Conservation (phyloP, 1,284 basidiomycete genomes). For the Boletus smithii region DNA sequence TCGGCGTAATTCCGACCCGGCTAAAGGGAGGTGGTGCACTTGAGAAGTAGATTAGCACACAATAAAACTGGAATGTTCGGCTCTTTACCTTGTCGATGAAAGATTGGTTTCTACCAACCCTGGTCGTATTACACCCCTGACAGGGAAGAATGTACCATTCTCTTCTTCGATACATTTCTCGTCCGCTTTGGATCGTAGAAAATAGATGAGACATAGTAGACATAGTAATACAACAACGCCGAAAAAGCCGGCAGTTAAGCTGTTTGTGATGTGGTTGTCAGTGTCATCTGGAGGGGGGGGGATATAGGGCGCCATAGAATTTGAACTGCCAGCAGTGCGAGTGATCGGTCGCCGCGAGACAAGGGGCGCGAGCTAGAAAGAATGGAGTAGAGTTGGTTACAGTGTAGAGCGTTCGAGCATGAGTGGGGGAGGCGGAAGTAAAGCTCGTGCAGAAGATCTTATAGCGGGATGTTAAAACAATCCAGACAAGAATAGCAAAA, state of each 20-base stretch:
- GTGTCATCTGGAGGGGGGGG: neutral
- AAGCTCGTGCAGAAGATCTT: constrained; percentile 7
- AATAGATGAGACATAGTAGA: constrained; percentile 35
- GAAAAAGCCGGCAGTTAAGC: constrained; percentile 22
- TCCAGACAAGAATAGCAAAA: constrained; percentile 4
- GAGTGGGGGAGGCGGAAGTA: neutral
- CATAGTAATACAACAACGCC: constrained; percentile 26
- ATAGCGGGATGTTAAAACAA: constrained; percentile 5
- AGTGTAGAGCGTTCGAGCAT: constrained; percentile 8
- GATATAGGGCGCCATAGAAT: constrained; percentile 22
- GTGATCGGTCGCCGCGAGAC: neutral
- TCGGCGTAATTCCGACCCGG: constrained; percentile 41
- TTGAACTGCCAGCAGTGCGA: neutral
- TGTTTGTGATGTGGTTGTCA: constrained; percentile 45
- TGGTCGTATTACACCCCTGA: constrained; percentile 41
- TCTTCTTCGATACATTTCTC: constrained; percentile 38
- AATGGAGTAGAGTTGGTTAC: constrained; percentile 9
- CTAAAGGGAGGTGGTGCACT: constrained; percentile 38
- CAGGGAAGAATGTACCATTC: constrained; percentile 45
- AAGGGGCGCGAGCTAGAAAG: constrained; percentile 15
- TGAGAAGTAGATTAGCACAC: constrained; percentile 5
- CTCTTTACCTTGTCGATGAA: constrained; percentile 15
- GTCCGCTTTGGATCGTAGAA: constrained; percentile 40
- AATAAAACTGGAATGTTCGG: neutral
- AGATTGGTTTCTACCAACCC: constrained; percentile 14